Evolutionary conservation across 768 basidiomycete species (phyloP), one percentile per base, ranked within the genome.

Genomic region (Hemileccinum impolitum): DNA sequence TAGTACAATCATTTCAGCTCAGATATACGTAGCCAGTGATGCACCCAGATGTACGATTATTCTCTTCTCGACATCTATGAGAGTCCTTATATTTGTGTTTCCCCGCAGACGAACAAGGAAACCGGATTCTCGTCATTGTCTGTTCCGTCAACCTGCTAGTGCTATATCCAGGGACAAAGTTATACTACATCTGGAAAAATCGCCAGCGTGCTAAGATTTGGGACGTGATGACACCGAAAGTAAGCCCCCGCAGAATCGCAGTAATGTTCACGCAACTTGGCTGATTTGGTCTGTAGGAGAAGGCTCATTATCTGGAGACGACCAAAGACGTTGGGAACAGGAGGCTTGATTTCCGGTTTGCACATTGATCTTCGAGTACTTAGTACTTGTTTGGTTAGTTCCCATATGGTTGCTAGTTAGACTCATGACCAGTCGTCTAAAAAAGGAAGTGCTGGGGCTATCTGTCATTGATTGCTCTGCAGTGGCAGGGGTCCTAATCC

Each of bases 341-440:
- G 52, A 66, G 80, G 31, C 61, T 85, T 50, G 81, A 85, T 56
- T 85, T 84, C 68, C 70, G 80, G 13, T 85, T 85, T 51, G 77
- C 75, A 6, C 80, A 84, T 60, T 83, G 41, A 57, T 21, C 9
- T 38, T 38, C 12, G 37, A 39, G 38, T 13, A 14, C 23, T 23
- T 23, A 39, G 38, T 13, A 14, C 23, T 23, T 23, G 23, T 23
- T 23, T 23, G 6, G 3, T 23, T 6, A 23, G 3, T 23, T 23
- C 23, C 23, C 23, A 23, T n/a, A n/a, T n/a, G n/a, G n/a, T n/a
- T n/a, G n/a, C n/a, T n/a, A n/a, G n/a, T n/a, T n/a, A n/a, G n/a
- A n/a, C n/a, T n/a, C n/a, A n/a, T n/a, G n/a, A n/a, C n/a, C n/a
- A n/a, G n/a, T n/a, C n/a, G n/a, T n/a, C n/a, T n/a, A n/a, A n/a